These are phyloP conservation scores for Neurospora discreta DNA, from an alignment of 495 filamentous ascomycete genomes.

Conservation along the genomic window DNA sequence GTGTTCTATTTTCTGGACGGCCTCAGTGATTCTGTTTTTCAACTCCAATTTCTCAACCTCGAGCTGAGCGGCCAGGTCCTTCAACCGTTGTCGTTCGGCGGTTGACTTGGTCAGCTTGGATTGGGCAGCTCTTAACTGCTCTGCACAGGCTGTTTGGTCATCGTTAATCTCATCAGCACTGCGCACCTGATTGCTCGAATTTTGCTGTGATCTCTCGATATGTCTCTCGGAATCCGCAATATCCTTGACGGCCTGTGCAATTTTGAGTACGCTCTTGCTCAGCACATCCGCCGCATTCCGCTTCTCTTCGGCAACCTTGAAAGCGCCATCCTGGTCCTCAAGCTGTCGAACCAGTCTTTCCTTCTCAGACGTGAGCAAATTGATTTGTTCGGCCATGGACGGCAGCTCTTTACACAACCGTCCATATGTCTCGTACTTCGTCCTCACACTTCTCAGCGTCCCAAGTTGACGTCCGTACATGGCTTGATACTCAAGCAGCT, in stretches of 20 bases:
- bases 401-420: conserved; percentile 65
- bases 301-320: conserved; percentile 51
- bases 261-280: conserved; percentile 61
- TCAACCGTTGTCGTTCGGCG: conserved; percentile 59
- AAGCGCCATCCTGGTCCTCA: conserved; percentile 60
- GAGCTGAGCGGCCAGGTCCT: conserved; percentile 50
- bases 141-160: conserved; percentile 54
- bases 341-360: conserved; percentile 50
- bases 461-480: conserved; percentile 43
- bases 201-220: conserved; percentile 62
- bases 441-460: conserved; percentile 45
- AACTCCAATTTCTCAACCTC: conserved; percentile 64
- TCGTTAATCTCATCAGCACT: conserved; percentile 77
- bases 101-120: conserved; percentile 50
- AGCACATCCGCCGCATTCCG: conserved; percentile 68
- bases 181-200: conserved; percentile 47
- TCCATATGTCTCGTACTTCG: conserved; percentile 61
- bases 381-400: conserved; percentile 48
- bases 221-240: conserved; percentile 57
- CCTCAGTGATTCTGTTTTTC: conserved; percentile 53
- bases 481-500: conserved; percentile 42
- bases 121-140: conserved; percentile 53
- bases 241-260: conserved; percentile 59
- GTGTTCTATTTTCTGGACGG: conserved; percentile 65
- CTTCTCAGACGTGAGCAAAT: conserved; percentile 41